phyloP scores from a whole-genome alignment of 2,329 filamentous ascomycete species.

The Geosmithia morbida region DNA sequence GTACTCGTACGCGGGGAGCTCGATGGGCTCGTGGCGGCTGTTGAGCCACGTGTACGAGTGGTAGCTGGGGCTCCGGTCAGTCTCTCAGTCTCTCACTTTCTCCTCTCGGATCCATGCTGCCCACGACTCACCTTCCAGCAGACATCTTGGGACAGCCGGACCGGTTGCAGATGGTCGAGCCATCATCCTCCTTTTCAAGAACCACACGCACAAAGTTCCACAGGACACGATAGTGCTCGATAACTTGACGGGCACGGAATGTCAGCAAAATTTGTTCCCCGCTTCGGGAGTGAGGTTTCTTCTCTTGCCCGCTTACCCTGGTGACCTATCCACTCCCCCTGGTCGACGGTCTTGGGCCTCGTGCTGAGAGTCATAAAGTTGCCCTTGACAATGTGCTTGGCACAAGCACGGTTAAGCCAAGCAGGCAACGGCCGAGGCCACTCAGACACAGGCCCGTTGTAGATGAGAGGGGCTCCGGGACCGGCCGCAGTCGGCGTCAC shows the following conservation, averaged over 20 bases:
- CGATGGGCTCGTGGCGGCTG: slow-evolving; percentile 64
- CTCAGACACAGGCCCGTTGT: slow-evolving; percentile 12
- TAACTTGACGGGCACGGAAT: slow-evolving; percentile 45
- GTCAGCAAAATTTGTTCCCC: neutral
- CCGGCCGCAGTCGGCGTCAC: slow-evolving; percentile 9
- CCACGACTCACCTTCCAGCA: slow-evolving; percentile 70
- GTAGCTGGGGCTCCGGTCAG: slow-evolving; percentile 33
- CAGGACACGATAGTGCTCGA: slow-evolving; percentile 82
- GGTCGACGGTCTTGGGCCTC: slow-evolving; percentile 83
- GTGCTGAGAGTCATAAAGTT: slow-evolving; percentile 98
- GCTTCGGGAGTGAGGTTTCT: neutral
- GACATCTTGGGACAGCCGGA: slow-evolving; percentile 85
- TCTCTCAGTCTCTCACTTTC: neutral
- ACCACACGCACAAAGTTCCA: slow-evolving; percentile 83
- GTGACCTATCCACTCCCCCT: slow-evolving; percentile 92
- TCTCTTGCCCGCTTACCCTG: slow-evolving; percentile 60
- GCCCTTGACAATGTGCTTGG: slow-evolving; percentile 85
- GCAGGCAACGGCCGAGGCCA: slow-evolving; percentile 46
- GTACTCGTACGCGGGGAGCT: slow-evolving; percentile 79
- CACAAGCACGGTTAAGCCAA: slow-evolving; percentile 63
- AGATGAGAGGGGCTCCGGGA: slow-evolving; percentile 10
- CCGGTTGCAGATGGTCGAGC: slow-evolving; percentile 69
- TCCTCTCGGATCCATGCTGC: too few relatives aligned
- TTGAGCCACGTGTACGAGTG: slow-evolving; percentile 90
- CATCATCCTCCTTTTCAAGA: slow-evolving; percentile 71